These are phyloP conservation scores for Lodderomyces jiufengensis DNA, from an alignment of 1,139 yeast genomes.

Conservation along the genomic window DNA sequence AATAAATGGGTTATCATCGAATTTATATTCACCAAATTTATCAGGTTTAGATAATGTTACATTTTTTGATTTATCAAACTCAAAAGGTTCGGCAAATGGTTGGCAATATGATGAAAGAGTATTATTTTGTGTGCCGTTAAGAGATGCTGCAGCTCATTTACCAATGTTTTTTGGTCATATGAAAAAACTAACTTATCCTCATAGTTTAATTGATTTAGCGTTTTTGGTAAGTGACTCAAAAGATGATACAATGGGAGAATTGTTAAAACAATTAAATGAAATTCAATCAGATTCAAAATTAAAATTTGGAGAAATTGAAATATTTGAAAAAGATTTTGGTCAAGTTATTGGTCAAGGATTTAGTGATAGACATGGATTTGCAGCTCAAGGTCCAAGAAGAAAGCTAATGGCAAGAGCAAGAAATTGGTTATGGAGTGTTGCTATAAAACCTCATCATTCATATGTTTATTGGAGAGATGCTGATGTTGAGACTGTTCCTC, in stretches of 20 bases:
- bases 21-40: conserved; percentile 24
- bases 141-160: conserved; percentile 61
- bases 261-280: conserved; percentile 38
- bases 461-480: conserved; percentile 57
- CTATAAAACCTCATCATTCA: conserved; percentile 50
- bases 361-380: conserved; percentile 51
- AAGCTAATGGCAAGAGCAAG: conserved; percentile 54
- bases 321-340: conserved; percentile 51
- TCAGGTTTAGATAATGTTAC: conserved; percentile 26
- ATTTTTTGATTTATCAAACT: conserved; percentile 46
- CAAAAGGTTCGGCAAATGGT: conserved; percentile 44
- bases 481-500: conserved; percentile 51
- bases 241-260: conserved; percentile 53
- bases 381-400: conserved; percentile 53
- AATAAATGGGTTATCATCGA: neutral
- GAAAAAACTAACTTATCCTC: conserved; percentile 57
- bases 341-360: conserved; percentile 52
- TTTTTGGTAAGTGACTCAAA: conserved; percentile 56
- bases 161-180: conserved; percentile 61
- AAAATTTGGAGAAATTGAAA: conserved; percentile 56
- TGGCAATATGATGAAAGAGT: conserved; percentile 56
- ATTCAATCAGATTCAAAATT: conserved; percentile 45
- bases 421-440: conserved; percentile 52
- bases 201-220: conserved; percentile 53
- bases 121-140: conserved; percentile 53